These are phyloP conservation scores for Fusarium pilosicola DNA, from an alignment of 2,329 filamentous ascomycete genomes.

Conservation along the genomic window DNA sequence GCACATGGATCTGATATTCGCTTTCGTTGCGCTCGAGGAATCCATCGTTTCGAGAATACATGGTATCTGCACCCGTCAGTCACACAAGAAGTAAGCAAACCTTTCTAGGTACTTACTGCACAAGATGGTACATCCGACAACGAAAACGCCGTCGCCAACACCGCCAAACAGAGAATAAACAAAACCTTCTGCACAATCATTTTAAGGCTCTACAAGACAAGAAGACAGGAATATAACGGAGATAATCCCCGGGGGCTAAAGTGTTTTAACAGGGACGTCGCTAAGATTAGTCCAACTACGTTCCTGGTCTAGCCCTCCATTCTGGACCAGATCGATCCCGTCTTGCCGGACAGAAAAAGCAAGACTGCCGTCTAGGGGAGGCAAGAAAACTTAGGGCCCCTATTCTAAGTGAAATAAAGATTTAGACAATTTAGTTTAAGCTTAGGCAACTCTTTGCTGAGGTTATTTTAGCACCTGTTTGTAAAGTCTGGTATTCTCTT, in stretches of 20 bases:
- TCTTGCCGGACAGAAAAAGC: not conserved
- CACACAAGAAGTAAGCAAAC: rapidly evolving
- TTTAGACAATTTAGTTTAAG: no score
- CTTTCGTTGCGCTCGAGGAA: no score
- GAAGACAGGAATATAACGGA: not conserved
- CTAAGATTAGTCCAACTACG: not conserved
- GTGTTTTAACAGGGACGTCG: not conserved
- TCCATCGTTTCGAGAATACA: not conserved
- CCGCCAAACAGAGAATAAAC: not conserved
- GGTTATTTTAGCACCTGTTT: no score
- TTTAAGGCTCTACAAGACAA: not conserved
- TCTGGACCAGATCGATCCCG: not conserved
- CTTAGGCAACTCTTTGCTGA: no score
- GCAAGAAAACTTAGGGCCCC: rapidly evolving
- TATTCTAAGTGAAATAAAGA: no score
- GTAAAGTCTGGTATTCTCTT: no score
- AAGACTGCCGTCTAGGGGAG: no score
- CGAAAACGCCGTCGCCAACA: not conserved
- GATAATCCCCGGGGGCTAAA: not conserved
- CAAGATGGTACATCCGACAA: not conserved
- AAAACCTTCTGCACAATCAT: rapidly evolving
- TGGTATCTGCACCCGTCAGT: not conserved
- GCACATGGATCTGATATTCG: not conserved
- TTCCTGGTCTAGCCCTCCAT: not conserved
- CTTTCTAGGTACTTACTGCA: not conserved